A percentile compares a stretch with the other conserved stretches of the same genome.
Evolutionary conservation across 441 rosid species (phyloP).

Genomic region (Populus hybrid): DNA sequence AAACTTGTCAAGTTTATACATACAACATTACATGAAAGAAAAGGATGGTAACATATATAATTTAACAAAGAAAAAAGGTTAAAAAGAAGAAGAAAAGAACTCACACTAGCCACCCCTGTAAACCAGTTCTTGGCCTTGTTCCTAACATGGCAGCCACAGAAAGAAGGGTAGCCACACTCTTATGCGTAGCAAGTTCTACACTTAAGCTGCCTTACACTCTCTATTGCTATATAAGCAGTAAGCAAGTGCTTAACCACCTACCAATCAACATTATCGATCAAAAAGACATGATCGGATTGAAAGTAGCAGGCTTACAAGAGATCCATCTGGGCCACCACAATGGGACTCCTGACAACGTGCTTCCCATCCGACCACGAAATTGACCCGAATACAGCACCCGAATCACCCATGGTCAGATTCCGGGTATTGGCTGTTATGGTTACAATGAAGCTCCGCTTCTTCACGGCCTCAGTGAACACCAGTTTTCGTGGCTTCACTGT

Average conservation of each 20-base stretch:
- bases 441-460: constrained; percentile 53
- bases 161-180: constrained; percentile 1
- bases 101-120: constrained; percentile 11
- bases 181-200: constrained; percentile 16
- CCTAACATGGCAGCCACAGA: constrained; percentile 13
- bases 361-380: constrained; percentile 74
- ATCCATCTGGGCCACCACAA: constrained; percentile 59
- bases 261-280: constrained; percentile 24
- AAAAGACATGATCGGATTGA: constrained; percentile 32
- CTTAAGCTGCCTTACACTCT: constrained; percentile 8
- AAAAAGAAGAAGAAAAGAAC: background rate
- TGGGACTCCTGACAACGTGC: constrained; percentile 69
- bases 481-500: constrained; percentile 55
- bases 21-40: constrained; percentile 10
- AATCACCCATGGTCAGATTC: constrained; percentile 45
- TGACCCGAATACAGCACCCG: constrained; percentile 70
- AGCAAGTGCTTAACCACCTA: background rate
- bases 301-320: constrained; percentile 37
- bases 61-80: background rate
- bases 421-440: constrained; percentile 49
- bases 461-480: constrained; percentile 43
- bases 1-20: constrained; percentile 38
- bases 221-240: background rate
- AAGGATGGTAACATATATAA: background rate
- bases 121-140: constrained; percentile 1